Percentiles rank a stretch among this genome's conserved stretches.
Evolutionary conservation across 176 grass and related monocot genomes (phyloP).

Genomic region (Oryza longistaminata): DNA sequence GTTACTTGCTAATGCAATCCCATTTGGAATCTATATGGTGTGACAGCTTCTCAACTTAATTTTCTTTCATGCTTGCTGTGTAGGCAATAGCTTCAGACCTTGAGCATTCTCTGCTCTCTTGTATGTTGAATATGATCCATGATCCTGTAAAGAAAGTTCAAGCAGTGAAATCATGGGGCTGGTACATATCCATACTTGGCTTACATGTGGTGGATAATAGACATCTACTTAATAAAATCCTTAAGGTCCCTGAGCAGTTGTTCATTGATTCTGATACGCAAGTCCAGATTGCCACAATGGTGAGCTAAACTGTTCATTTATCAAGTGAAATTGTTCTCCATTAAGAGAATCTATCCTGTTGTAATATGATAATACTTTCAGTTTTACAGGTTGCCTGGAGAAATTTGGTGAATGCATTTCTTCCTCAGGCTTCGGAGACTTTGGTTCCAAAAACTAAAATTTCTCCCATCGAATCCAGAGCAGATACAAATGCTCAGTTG

Average conservation of each 20-base stretch:
- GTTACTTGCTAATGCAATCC: constrained; percentile 8
- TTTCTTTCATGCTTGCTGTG: constrained; percentile 20
- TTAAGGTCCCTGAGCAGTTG: constrained; percentile 70
- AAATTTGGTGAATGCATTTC: constrained; percentile 77
- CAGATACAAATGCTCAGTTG: constrained; percentile 34
- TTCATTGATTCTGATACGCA: constrained; percentile 68
- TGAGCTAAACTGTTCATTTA: constrained; percentile 42
- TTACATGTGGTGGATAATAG: constrained; percentile 49
- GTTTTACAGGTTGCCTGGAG: constrained; percentile 75
- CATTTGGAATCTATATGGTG: neutral
- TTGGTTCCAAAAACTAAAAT: constrained; percentile 27
- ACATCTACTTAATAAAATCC: constrained; percentile 74
- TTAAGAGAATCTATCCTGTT: constrained; percentile 2
- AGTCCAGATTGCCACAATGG: constrained; percentile 72
- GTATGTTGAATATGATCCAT: constrained; percentile 58
- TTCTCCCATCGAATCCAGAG: constrained; percentile 19
- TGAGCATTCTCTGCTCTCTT: constrained; percentile 53
- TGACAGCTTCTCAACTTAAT: neutral
- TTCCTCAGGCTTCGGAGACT: constrained; percentile 42
- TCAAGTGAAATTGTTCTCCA: constrained; percentile 3
- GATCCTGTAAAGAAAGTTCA: constrained; percentile 74
- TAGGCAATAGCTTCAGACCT: constrained; percentile 65
- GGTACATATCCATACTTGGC: constrained; percentile 77
- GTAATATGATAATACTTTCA: constrained; percentile 31
- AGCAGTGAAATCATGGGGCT: constrained; percentile 78